Percentiles rank a stretch among this genome's conserved stretches.
These are phyloP conservation scores for Singerocomus rubriflavus DNA, from an alignment of 1,284 basidiomycete species.

Conservation along the genomic window DNA sequence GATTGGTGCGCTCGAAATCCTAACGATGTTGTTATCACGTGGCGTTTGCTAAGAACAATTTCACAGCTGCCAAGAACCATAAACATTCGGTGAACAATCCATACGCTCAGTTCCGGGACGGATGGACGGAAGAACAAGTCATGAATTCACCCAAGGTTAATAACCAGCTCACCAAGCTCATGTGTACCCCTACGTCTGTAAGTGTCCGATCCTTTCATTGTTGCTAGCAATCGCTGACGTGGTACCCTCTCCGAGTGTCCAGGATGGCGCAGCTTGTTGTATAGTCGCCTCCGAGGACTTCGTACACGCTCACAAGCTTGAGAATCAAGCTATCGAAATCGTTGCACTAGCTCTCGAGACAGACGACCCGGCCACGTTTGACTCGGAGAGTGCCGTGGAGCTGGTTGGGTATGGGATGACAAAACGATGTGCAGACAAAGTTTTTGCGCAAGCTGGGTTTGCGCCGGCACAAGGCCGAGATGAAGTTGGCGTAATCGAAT, in stretches of 20 bases:
- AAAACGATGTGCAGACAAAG: slow-evolving; percentile 65
- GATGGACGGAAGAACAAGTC: slow-evolving; percentile 75
- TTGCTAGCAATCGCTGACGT: slow-evolving; percentile 1
- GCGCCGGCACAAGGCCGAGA: slow-evolving; percentile 60
- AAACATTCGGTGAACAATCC: slow-evolving; percentile 80
- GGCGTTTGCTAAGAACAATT: neutral
- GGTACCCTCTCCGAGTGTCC: neutral
- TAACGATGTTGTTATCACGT: neutral
- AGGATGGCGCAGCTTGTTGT: slow-evolving; percentile 75
- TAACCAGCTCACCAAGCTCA: slow-evolving; percentile 74
- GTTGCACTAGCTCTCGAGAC: slow-evolving; percentile 63
- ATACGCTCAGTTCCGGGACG: slow-evolving; percentile 80
- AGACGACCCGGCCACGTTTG: slow-evolving; percentile 60
- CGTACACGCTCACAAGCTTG: slow-evolving; percentile 67
- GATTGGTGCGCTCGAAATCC: slow-evolving; percentile 51
- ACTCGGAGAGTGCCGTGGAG: slow-evolving; percentile 66
- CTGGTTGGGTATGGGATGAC: slow-evolving; percentile 77
- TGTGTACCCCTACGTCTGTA: slow-evolving; percentile 80
- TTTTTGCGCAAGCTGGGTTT: slow-evolving; percentile 71
- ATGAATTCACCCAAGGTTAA: slow-evolving; percentile 64
- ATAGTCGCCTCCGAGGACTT: slow-evolving; percentile 81
- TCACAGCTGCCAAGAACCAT: slow-evolving; percentile 76
- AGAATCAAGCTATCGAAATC: slow-evolving; percentile 86
- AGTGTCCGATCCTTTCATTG: neutral
- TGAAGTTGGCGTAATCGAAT: slow-evolving; percentile 76